These are phyloP conservation scores for Nigrospora oryzae DNA, from an alignment of 2,329 filamentous ascomycete species.

Conservation along the genomic window DNA sequence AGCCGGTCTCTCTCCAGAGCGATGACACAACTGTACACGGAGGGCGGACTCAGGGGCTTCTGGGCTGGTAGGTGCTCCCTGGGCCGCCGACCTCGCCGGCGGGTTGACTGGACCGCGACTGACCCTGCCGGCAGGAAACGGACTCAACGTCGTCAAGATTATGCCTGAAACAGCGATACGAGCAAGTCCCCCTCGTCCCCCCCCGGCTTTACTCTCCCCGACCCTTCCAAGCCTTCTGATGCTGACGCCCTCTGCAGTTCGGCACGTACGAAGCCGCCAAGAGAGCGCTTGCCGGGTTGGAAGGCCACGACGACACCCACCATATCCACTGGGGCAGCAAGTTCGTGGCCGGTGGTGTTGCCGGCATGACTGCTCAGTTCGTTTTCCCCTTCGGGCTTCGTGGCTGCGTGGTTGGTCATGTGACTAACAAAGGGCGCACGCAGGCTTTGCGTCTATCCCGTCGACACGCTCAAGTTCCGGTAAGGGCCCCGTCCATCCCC, in stretches of 20 bases:
- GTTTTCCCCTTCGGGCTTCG: slow-evolving; percentile 20
- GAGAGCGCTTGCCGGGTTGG: slow-evolving; percentile 72
- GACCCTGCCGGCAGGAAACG: slow-evolving; percentile 59
- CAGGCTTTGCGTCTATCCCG: slow-evolving; percentile 85
- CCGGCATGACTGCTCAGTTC: slow-evolving; percentile 88
- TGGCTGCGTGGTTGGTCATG: not conserved
- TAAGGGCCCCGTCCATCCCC: slow-evolving; percentile 13
- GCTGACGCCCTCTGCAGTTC: slow-evolving; percentile 39
- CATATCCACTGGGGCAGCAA: slow-evolving; percentile 77
- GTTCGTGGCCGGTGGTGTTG: slow-evolving; percentile 82
- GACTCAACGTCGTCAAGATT: slow-evolving; percentile 92
- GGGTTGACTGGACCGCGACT: too few species aligned
- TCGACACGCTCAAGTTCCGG: slow-evolving; percentile 73
- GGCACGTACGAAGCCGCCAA: slow-evolving; percentile 96
- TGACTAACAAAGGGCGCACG: slow-evolving; percentile 11
- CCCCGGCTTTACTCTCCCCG: not conserved
- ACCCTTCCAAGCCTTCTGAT: slow-evolving; percentile 7
- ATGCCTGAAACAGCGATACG: slow-evolving; percentile 99
- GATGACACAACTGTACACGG: slow-evolving; percentile 69
- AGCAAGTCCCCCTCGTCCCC: slow-evolving; percentile 17
- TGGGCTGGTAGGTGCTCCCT: slow-evolving; percentile 66
- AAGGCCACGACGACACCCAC: slow-evolving; percentile 78
- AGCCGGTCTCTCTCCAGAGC: slow-evolving; percentile 64
- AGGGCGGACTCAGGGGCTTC: slow-evolving; percentile 79
- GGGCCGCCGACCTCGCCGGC: too few species aligned